phyloP scores from a whole-genome alignment of 306 rosid genomes.

The Fragaria iinumae region DNA sequence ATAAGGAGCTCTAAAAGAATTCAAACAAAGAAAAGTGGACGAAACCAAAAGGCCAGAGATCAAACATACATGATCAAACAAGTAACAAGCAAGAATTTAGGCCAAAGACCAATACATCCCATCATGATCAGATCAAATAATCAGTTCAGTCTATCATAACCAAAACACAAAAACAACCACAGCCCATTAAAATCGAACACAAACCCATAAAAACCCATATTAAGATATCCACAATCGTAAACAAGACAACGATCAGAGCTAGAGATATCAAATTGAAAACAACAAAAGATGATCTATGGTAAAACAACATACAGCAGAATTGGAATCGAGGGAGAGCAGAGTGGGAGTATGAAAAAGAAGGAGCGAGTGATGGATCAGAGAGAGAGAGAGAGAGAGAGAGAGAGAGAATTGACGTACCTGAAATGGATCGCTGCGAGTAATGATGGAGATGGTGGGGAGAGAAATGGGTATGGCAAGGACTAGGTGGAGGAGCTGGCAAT shows the following conservation, averaged over 20 bases:
- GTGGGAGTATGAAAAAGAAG: background rate
- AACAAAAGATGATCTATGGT: slow-evolving; percentile 36
- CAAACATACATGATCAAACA: slow-evolving; percentile 33
- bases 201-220: slow-evolving; percentile 29
- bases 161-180: slow-evolving; percentile 21
- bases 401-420: slow-evolving; percentile 50
- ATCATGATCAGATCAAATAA: slow-evolving; percentile 36
- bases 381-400: slow-evolving; percentile 19
- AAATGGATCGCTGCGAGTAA: slow-evolving; percentile 43
- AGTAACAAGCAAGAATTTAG: slow-evolving; percentile 9
- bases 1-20: slow-evolving; percentile 23
- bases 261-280: slow-evolving; percentile 15
- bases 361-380: slow-evolving; percentile 19
- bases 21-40: slow-evolving; percentile 17
- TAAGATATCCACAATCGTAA: slow-evolving; percentile 9
- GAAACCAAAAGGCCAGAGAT: slow-evolving; percentile 10
- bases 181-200: slow-evolving; percentile 35
- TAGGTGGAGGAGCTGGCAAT: slow-evolving; percentile 88
- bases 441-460: slow-evolving; percentile 33
- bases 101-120: slow-evolving; percentile 18
- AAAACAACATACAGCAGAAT: slow-evolving; percentile 5
- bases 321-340: slow-evolving; percentile 26
- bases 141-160: slow-evolving; percentile 12
- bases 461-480: slow-evolving; percentile 32
- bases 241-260: slow-evolving; percentile 15